Conservation (phyloP, 331 rosid species). For the Arachis monticola region DNA sequence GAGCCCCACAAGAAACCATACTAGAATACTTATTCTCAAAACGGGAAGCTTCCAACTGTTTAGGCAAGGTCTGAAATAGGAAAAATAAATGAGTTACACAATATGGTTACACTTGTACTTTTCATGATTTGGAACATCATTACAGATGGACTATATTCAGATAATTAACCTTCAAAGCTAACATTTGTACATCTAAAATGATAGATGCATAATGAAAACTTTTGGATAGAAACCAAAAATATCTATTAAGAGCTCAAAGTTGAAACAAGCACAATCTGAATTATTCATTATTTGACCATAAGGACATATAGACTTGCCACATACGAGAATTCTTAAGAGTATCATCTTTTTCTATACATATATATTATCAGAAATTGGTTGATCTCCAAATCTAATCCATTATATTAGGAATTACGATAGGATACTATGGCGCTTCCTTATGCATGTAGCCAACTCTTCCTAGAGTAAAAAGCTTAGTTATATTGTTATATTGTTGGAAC, state of each 20-base stretch:
- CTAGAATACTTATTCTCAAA: conserved; percentile 62
- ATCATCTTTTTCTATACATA: background rate
- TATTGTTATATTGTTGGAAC: background rate
- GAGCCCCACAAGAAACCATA: conserved; percentile 81
- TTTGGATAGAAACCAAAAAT: too few relatives aligned
- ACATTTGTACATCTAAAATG: background rate
- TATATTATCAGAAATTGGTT: too few relatives aligned
- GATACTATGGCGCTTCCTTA: too few relatives aligned
- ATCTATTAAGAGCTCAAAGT: background rate
- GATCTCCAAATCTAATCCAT: too few relatives aligned
- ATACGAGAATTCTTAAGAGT: background rate
- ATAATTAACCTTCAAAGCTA: conserved; percentile 2
- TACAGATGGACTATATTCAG: background rate
- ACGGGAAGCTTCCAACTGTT: conserved; percentile 63
- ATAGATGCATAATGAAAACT: background rate
- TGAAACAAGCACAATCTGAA: background rate
- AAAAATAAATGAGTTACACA: background rate
- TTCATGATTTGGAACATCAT: background rate
- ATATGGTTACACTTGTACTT: background rate
- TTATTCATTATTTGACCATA: background rate
- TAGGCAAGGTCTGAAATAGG: conserved; percentile 66
- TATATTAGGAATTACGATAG: too few relatives aligned
- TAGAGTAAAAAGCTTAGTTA: too few relatives aligned
- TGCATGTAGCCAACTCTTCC: too few relatives aligned
- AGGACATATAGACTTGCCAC: background rate